Percentiles rank a stretch among this genome's conserved stretches.
Evolutionary conservation across 2,329 filamentous ascomycete genomes (phyloP).

Genomic region (Alternaria ventricosa): DNA sequence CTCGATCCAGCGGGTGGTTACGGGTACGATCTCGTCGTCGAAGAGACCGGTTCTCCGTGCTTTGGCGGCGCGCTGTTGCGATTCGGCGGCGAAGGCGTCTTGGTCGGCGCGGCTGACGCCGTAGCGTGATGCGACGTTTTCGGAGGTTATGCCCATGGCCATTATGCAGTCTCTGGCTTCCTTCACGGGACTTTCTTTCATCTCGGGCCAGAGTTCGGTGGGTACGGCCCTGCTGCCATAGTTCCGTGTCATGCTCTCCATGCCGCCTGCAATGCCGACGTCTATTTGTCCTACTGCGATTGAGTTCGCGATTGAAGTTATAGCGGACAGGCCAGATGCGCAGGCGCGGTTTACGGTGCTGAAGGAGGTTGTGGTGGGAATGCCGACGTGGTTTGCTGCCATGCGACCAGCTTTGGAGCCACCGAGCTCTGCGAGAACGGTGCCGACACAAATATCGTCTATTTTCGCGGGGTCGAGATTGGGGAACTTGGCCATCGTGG

Average conservation of each 20-base stretch:
- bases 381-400: conserved; percentile 85
- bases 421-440: conserved; percentile 88
- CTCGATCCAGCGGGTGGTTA: conserved; percentile 73
- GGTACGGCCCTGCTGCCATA: conserved; percentile 88
- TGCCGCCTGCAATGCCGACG: conserved; percentile 81
- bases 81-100: conserved; percentile 79
- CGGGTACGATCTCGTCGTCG: conserved; percentile 78
- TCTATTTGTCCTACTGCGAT: conserved; percentile 78
- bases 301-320: conserved; percentile 74
- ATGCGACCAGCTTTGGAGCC: conserved; percentile 90
- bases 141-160: conserved; percentile 89
- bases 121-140: conserved; percentile 85
- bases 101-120: conserved; percentile 76
- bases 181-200: conserved; percentile 68
- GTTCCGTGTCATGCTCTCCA: conserved; percentile 96
- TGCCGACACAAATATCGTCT: conserved; percentile 84
- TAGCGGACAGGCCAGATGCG: conserved; percentile 76
- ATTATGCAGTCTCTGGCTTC: conserved; percentile 87
- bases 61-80: conserved; percentile 73
- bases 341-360: conserved; percentile 92
- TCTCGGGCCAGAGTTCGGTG: conserved; percentile 75
- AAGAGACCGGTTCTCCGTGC: conserved; percentile 76
- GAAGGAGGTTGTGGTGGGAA: conserved; percentile 73
- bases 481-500: conserved; percentile 75
- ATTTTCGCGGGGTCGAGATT: conserved; percentile 72